Evolutionary conservation across 495 filamentous ascomycete genomes (phyloP).

Genomic region (Penicillium egyptiacum): DNA sequence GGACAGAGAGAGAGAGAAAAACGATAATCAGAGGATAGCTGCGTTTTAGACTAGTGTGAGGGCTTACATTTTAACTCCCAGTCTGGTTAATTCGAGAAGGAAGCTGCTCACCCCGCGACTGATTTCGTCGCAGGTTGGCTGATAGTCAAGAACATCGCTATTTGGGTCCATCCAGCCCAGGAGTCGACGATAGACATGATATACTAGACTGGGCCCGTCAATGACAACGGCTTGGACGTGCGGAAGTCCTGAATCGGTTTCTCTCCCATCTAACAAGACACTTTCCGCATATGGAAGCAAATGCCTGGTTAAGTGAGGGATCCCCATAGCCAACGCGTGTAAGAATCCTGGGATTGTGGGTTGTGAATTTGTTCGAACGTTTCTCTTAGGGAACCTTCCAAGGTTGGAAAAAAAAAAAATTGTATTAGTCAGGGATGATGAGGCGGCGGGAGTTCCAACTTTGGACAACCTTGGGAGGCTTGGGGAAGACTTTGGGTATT

Average conservation of each 20-base stretch:
- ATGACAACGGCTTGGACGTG: constrained; percentile 54
- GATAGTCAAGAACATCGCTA: constrained; percentile 48
- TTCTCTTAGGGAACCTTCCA: background rate
- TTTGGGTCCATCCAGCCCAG: constrained; percentile 36
- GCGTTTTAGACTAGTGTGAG: background rate
- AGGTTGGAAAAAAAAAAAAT: too few species aligned
- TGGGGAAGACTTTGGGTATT: background rate
- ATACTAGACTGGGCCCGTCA: constrained; percentile 74
- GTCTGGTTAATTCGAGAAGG: constrained; percentile 52
- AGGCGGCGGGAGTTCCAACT: background rate
- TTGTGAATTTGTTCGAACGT: too few species aligned
- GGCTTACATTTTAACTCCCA: constrained; percentile 60
- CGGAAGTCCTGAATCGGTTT: constrained; percentile 1
- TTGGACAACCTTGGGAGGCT: too few species aligned
- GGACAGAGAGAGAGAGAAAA: constrained; percentile 7
- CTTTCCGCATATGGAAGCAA: constrained; percentile 58
- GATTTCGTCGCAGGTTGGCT: constrained; percentile 62
- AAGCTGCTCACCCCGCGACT: constrained; percentile 59
- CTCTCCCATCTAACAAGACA: constrained; percentile 37
- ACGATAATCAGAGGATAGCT: constrained; percentile 2
- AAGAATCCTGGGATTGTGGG: background rate
- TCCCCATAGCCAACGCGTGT: constrained; percentile 58
- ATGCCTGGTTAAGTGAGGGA: constrained; percentile 59
- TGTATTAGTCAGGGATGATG: constrained; percentile 1
- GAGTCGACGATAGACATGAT: constrained; percentile 63